Conservation (phyloP, 2,329 filamentous ascomycete species). For the Cryphonectria carpinicola region DNA sequence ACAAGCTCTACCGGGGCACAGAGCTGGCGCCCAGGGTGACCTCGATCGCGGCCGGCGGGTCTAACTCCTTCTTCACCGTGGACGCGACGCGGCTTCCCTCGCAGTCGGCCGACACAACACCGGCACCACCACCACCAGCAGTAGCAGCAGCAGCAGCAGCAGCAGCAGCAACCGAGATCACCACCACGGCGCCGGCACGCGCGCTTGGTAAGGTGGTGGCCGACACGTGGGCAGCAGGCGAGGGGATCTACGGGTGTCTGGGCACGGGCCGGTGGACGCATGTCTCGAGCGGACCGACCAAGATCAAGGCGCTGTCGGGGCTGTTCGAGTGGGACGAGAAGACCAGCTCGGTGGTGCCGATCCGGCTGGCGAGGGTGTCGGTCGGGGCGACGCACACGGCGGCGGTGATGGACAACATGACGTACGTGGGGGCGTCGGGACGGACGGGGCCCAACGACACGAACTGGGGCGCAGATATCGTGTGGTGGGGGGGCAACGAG, state of each 20-base stretch:
- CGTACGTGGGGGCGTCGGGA: conserved; percentile 61
- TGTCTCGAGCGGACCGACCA: conserved; percentile 74
- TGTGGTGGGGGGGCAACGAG: conserved; percentile 97
- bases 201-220: conserved; percentile 63
- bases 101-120: conserved; percentile 38
- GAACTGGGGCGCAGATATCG: conserved; percentile 85
- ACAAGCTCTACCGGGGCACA: conserved; percentile 72
- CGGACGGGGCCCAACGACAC: conserved; percentile 67
- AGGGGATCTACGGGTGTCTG: conserved; percentile 80
- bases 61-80: conserved; percentile 84
- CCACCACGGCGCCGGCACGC: conserved; percentile 42
- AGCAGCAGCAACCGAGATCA: conserved; percentile 28
- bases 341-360: conserved; percentile 69
- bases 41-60: conserved; percentile 80
- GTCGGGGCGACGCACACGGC: conserved; percentile 81
- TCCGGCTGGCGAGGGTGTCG: conserved; percentile 73
- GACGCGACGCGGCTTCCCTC: conserved; percentile 69
- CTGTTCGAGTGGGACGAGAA: conserved; percentile 87
- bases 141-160: conserved; percentile 37
- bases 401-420: conserved; percentile 82
- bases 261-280: conserved; percentile 92
- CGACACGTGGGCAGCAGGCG: conserved; percentile 86
- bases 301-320: conserved; percentile 81
- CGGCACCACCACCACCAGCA: conserved; percentile 33
- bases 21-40: conserved; percentile 70